phyloP scores from a whole-genome alignment of 2,329 filamentous ascomycete species.

The Dryadomyces quercus-mongolicae region DNA sequence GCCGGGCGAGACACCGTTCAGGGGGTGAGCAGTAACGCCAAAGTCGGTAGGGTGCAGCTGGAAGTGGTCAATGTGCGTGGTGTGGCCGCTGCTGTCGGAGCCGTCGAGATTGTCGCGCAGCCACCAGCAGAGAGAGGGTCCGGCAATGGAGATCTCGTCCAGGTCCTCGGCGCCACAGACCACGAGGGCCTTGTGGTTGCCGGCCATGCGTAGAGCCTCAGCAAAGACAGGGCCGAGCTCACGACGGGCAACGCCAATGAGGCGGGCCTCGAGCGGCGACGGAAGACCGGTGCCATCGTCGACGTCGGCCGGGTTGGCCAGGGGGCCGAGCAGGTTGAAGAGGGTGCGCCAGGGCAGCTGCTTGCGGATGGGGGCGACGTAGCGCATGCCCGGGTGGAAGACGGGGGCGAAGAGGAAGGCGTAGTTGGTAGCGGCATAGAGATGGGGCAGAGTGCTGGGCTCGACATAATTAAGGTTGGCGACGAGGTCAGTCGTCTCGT shows the following conservation, averaged over 20 bases:
- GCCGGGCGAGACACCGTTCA: constrained; percentile 69
- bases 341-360: constrained; percentile 91
- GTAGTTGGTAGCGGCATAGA: constrained; percentile 79
- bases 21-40: constrained; percentile 61
- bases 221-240: constrained; percentile 84
- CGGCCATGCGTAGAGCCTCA: constrained; percentile 65
- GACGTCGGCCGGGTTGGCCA: constrained; percentile 81
- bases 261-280: constrained; percentile 59
- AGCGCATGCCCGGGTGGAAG: constrained; percentile 90
- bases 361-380: constrained; percentile 73
- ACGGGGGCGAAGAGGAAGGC: constrained; percentile 91
- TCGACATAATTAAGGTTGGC: constrained; percentile 65
- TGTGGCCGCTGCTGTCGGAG: neutral
- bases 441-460: constrained; percentile 54
- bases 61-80: constrained; percentile 59
- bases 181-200: constrained; percentile 72
- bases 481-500: constrained; percentile 27
- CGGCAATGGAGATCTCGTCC: constrained; percentile 89
- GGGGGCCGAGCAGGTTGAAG: constrained; percentile 89
- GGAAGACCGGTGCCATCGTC: constrained; percentile 9
- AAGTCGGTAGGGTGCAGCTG: constrained; percentile 74
- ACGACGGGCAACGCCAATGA: constrained; percentile 84
- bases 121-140: constrained; percentile 80
- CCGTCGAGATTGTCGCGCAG: constrained; percentile 34
- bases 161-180: constrained; percentile 87